Percentiles rank a stretch among this genome's conserved stretches.
Evolutionary conservation across 2,329 filamentous ascomycete genomes (phyloP).

Genomic region (Xylaria sp.): DNA sequence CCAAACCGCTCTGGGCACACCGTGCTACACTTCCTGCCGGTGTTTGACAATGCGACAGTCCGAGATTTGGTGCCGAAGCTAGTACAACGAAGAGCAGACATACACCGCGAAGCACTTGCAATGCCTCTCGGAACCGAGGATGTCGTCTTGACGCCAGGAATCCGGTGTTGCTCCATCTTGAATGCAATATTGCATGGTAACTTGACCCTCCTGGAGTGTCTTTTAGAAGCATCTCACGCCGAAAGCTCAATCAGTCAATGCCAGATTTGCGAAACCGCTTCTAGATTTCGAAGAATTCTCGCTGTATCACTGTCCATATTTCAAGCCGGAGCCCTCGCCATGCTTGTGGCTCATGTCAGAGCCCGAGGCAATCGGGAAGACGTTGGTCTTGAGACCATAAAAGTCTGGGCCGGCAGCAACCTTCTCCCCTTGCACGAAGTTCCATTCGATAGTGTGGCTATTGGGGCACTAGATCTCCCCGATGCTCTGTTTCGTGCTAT

Average conservation of each 20-base stretch:
- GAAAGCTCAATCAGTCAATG: not conserved
- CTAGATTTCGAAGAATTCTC: constrained; percentile 7
- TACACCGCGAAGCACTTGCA: constrained; percentile 2
- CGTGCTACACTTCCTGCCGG: constrained; percentile 1
- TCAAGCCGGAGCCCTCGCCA: not conserved
- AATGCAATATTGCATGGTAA: constrained; percentile 10
- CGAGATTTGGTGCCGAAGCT: not conserved
- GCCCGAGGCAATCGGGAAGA: not conserved
- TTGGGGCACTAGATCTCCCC: constrained; percentile 3
- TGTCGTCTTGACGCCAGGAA: not conserved
- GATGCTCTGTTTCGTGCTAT: constrained; percentile 9
- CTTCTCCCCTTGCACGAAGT: constrained; percentile 6
- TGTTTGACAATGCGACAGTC: not conserved
- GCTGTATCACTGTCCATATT: constrained; percentile 12
- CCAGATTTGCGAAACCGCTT: constrained; percentile 3
- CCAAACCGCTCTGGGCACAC: constrained; percentile 1
- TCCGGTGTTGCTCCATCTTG: constrained; percentile 2
- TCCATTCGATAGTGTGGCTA: constrained; percentile 9
- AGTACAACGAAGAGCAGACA: not conserved
- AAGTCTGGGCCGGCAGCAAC: constrained; percentile 1
- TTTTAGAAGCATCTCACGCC: constrained; percentile 5
- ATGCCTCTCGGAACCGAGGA: not conserved
- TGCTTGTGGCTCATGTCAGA: constrained; percentile 1
- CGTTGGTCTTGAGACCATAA: constrained; percentile 1
- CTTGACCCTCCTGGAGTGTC: not conserved